Conservation (phyloP, 768 basidiomycete species). For the Rhizopogon sp. region DNA sequence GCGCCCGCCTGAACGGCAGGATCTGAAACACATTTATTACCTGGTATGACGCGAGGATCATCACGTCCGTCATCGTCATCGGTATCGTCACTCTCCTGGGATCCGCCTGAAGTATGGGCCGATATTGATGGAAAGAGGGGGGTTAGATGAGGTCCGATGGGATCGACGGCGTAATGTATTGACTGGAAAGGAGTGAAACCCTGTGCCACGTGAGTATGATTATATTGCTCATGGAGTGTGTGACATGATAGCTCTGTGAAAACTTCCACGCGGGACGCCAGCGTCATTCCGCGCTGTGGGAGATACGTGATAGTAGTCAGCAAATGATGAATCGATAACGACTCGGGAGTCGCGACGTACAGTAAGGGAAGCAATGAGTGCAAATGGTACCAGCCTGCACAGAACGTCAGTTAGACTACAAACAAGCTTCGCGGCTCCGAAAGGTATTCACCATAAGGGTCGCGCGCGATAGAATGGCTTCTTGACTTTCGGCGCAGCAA, state of each 20-base stretch:
- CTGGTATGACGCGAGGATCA: constrained; percentile 33
- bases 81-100: constrained; percentile 15
- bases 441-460: constrained; percentile 37
- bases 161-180: constrained; percentile 5
- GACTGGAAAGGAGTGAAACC: neutral
- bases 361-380: constrained; percentile 59
- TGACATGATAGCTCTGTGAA: constrained; percentile 76
- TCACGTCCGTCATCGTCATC: constrained; percentile 31
- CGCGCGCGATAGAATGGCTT: constrained; percentile 48
- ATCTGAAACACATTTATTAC: constrained; percentile 36
- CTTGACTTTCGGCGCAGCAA: constrained; percentile 21
- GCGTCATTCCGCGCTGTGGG: constrained; percentile 69
- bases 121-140: constrained; percentile 8
- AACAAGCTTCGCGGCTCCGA: neutral
- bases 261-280: constrained; percentile 75
- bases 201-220: constrained; percentile 23
- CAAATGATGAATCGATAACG: neutral
- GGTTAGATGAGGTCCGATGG: constrained; percentile 7
- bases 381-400: constrained; percentile 67
- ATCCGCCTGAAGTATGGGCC: constrained; percentile 6
- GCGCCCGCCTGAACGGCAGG: constrained; percentile 64
- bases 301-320: constrained; percentile 5
- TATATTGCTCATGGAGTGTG: constrained; percentile 42
- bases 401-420: neutral
- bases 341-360: constrained; percentile 33